Conservation (phyloP, 306 rosid species). For the Albizia julibrissin region DNA sequence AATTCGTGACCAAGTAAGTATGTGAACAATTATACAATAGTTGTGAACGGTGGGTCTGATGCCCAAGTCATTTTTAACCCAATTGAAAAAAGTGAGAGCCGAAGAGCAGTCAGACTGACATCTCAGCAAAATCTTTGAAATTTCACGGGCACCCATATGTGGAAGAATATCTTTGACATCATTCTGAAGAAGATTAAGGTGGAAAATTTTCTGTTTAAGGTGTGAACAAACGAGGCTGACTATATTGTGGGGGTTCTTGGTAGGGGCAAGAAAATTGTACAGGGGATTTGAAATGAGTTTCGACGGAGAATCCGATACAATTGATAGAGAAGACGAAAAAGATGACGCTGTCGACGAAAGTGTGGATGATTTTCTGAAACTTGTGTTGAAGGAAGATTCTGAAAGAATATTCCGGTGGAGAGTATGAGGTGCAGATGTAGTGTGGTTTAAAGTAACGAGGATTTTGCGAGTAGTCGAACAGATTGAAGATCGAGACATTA, state of each 20-base stretch:
- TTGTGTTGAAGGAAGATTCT: slow-evolving; percentile 10
- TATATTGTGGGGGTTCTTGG: slow-evolving; percentile 77
- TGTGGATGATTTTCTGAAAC: slow-evolving; percentile 31
- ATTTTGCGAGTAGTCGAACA: neutral
- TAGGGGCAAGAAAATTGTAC: slow-evolving; percentile 71
- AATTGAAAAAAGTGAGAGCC: slow-evolving; percentile 69
- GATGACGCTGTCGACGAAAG: slow-evolving; percentile 29
- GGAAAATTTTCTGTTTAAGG: slow-evolving; percentile 47
- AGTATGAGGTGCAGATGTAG: neutral
- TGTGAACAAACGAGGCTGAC: slow-evolving; percentile 64
- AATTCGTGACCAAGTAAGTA: slow-evolving; percentile 64
- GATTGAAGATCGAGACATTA: slow-evolving; percentile 56
- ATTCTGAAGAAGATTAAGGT: slow-evolving; percentile 51
- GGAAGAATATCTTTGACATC: slow-evolving; percentile 62
- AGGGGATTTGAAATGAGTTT: slow-evolving; percentile 61
- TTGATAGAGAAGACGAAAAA: slow-evolving; percentile 47
- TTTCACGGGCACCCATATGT: slow-evolving; percentile 59
- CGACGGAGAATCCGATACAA: slow-evolving; percentile 48
- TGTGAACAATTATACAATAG: slow-evolving; percentile 62
- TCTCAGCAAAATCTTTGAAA: slow-evolving; percentile 80
- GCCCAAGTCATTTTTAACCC: slow-evolving; percentile 70
- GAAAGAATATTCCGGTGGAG: slow-evolving; percentile 1
- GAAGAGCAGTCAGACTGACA: slow-evolving; percentile 71
- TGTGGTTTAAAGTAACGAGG: neutral
- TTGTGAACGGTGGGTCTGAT: slow-evolving; percentile 53